Conservation (phyloP, 257 asterid species). For the Rauvolfia tetraphylla region DNA sequence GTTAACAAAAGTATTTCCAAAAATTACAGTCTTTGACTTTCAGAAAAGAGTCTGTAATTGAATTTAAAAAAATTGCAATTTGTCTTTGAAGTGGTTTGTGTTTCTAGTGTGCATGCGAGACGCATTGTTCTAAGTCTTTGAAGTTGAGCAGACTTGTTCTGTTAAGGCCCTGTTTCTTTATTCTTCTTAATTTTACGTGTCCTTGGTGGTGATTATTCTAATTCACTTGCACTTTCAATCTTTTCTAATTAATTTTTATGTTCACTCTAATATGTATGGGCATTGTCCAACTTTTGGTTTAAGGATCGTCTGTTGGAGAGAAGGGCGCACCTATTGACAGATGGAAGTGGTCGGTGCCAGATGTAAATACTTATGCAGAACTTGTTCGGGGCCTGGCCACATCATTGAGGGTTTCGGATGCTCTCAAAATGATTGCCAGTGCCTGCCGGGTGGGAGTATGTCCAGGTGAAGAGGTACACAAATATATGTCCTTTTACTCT, state of each 20-base stretch:
- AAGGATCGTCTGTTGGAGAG: conserved; percentile 42
- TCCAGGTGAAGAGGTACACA: conserved; percentile 77
- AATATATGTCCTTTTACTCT: not conserved
- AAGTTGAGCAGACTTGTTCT: no score
- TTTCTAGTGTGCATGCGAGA: not conserved
- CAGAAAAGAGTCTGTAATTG: not conserved
- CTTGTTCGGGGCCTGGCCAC: conserved; percentile 77
- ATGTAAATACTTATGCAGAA: conserved; percentile 55
- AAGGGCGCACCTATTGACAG: conserved; percentile 39
- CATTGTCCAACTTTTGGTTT: not conserved
- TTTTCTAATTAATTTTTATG: not conserved
- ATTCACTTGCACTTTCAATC: not conserved
- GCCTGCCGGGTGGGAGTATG: conserved; percentile 87
- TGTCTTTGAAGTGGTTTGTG: not conserved
- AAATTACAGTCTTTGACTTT: not conserved
- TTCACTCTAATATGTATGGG: not conserved
- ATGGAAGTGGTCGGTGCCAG: conserved; percentile 96
- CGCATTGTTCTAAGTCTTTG: not conserved
- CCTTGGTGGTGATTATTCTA: not conserved
- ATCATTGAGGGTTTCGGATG: conserved; percentile 73
- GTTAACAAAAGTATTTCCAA: not conserved
- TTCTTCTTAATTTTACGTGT: not conserved
- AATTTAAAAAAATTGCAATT: not conserved
- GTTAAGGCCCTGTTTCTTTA: not conserved
- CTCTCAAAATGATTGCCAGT: conserved; percentile 57